Conservation (phyloP, 2,329 filamentous ascomycete species). For the Epichloe scottii region DNA sequence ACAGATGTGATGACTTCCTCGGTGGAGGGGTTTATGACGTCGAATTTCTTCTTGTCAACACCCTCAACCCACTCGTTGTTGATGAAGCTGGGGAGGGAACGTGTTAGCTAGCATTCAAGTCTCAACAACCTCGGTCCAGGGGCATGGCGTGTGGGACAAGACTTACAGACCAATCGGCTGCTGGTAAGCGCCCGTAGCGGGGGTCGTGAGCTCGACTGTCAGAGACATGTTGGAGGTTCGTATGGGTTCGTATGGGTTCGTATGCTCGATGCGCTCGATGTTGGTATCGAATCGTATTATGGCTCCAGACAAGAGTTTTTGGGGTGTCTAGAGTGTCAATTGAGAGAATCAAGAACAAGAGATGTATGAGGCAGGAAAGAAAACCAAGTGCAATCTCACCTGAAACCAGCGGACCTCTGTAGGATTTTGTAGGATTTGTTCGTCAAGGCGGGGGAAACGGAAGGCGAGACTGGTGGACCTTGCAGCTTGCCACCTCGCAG, state of each 20-base stretch:
- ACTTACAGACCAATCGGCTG: conserved; percentile 52
- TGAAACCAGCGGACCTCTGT: neutral
- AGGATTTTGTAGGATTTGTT: neutral
- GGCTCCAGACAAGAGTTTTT: neutral
- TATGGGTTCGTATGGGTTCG: neutral
- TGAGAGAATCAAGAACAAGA: neutral
- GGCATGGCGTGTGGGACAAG: neutral
- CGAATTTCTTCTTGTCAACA: conserved; percentile 80
- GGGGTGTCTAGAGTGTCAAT: neutral
- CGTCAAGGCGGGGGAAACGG: neutral
- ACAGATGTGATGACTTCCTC: conserved; percentile 79
- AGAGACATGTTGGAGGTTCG: conserved; percentile 28
- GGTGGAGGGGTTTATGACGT: conserved; percentile 78
- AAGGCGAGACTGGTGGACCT: no score
- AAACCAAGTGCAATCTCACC: neutral
- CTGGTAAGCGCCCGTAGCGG: conserved; percentile 45
- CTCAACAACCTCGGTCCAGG: neutral
- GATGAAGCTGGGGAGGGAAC: conserved; percentile 52
- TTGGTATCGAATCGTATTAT: neutral
- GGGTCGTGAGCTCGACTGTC: conserved; percentile 54
- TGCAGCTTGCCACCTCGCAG: neutral
- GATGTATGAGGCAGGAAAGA: neutral
- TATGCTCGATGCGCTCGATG: neutral
- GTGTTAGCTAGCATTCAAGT: neutral
- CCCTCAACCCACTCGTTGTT: conserved; percentile 77